These are phyloP conservation scores for Xylaria sp. DNA, from an alignment of 2,329 filamentous ascomycete genomes.

Conservation along the genomic window DNA sequence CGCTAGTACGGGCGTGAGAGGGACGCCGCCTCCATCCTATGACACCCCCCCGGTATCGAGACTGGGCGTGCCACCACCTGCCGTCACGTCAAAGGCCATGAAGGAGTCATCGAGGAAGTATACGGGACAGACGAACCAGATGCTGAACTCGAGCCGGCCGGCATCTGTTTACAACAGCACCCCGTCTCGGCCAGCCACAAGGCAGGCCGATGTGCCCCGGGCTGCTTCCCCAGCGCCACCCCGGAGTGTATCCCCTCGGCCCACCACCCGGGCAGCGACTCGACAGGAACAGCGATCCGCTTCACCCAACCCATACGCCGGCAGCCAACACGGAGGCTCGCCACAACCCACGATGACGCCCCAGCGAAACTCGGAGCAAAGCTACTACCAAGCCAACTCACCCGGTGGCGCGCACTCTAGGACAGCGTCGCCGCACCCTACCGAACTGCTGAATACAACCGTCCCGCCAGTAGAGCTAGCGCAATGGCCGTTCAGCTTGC, in stretches of 20 bases:
- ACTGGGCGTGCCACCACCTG: constrained; percentile 86
- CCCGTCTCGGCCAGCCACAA: constrained; percentile 61
- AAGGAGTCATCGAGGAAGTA: constrained; percentile 92
- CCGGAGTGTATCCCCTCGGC: constrained; percentile 67
- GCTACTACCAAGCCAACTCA: constrained; percentile 59
- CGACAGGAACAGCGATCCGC: constrained; percentile 49
- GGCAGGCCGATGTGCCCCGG: constrained; percentile 63
- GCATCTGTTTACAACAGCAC: constrained; percentile 47
- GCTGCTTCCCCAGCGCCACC: constrained; percentile 72
- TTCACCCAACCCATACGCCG: constrained; percentile 35
- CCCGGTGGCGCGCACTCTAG: constrained; percentile 52
- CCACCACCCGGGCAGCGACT: constrained; percentile 50
- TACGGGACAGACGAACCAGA: constrained; percentile 77
- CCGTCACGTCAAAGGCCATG: constrained; percentile 93
- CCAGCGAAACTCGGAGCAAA: constrained; percentile 54
- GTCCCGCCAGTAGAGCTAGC: constrained; percentile 53
- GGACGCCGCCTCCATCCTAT: constrained; percentile 87
- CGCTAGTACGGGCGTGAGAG: constrained; percentile 64
- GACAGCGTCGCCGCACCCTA: constrained; percentile 56
- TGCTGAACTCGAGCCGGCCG: constrained; percentile 63
- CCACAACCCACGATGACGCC: constrained; percentile 49
- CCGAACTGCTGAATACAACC: constrained; percentile 49
- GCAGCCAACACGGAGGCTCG: constrained; percentile 40
- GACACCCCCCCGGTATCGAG: constrained; percentile 76
- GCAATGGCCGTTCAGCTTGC: constrained; percentile 75